A percentile compares a stretch with the other conserved stretches of the same genome.
These are phyloP conservation scores for Euphorbia pulcherrima DNA, from an alignment of 345 rosid species.

Conservation along the genomic window DNA sequence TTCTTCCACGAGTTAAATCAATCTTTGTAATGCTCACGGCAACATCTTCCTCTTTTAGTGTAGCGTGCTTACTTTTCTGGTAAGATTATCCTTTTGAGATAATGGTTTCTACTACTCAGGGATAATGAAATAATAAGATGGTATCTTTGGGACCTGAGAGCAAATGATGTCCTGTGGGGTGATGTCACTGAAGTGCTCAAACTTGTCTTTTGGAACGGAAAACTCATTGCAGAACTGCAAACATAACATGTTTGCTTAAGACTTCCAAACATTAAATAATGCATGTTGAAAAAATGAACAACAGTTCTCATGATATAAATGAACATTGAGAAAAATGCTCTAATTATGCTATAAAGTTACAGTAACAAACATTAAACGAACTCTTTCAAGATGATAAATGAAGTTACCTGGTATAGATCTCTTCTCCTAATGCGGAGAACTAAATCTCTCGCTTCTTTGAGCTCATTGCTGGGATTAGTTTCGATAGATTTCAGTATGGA, in stretches of 20 bases:
- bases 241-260: neutral
- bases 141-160: conserved; percentile 36
- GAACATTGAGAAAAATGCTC: neutral
- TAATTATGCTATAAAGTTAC: neutral
- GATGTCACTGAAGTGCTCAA: conserved; percentile 39
- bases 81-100: conserved; percentile 13
- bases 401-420: conserved; percentile 26
- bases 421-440: conserved; percentile 24
- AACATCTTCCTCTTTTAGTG: conserved; percentile 49
- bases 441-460: conserved; percentile 28
- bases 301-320: neutral
- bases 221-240: conserved; percentile 50
- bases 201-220: conserved; percentile 40
- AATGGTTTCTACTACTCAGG: conserved; percentile 4
- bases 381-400: neutral
- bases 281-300: neutral
- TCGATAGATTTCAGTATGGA: conserved; percentile 25
- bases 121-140: conserved; percentile 5
- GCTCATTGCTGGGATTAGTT: conserved; percentile 11
- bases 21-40: conserved; percentile 39
- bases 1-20: conserved; percentile 47
- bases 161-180: conserved; percentile 49
- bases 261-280: neutral
- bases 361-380: neutral
- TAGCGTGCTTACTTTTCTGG: conserved; percentile 24